phyloP scores from a whole-genome alignment of 2,329 filamentous ascomycete genomes.

The Nakataea oryzae region DNA sequence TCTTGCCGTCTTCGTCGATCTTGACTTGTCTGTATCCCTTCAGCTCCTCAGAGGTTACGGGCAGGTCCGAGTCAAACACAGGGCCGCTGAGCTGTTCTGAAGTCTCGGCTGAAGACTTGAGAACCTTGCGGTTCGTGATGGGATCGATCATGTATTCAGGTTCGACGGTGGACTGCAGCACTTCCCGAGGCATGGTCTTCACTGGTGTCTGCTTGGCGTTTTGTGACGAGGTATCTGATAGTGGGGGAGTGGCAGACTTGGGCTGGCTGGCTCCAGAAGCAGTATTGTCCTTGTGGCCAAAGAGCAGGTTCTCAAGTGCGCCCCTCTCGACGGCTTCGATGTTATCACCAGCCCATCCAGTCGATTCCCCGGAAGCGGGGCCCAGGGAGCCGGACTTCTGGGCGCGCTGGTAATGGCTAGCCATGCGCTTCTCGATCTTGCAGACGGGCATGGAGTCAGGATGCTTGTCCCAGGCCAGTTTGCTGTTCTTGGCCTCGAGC shows the following conservation, averaged over 20 bases:
- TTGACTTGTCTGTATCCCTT: slow-evolving; percentile 20
- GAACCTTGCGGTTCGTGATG: slow-evolving; percentile 45
- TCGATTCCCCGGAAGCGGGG: background rate
- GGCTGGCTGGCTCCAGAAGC: background rate
- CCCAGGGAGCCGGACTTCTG: slow-evolving; percentile 7
- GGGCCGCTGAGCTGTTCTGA: slow-evolving; percentile 2
- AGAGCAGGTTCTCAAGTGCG: slow-evolving; percentile 32
- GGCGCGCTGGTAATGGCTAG: slow-evolving; percentile 28
- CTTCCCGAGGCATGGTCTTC: slow-evolving; percentile 11
- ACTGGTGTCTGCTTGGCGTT: background rate
- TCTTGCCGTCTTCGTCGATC: slow-evolving; percentile 13
- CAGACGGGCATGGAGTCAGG: slow-evolving; percentile 3
- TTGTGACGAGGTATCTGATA: background rate
- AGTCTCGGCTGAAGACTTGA: slow-evolving; percentile 13
- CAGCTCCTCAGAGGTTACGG: slow-evolving; percentile 24
- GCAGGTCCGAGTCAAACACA: slow-evolving; percentile 9
- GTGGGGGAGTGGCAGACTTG: background rate
- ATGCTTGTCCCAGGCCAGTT: slow-evolving; percentile 33
- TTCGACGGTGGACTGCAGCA: slow-evolving; percentile 18
- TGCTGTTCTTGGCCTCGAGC: slow-evolving; percentile 31
- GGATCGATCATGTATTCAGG: slow-evolving; percentile 40
- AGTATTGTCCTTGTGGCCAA: slow-evolving; percentile 13
- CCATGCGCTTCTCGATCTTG: slow-evolving; percentile 23
- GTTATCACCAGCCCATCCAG: slow-evolving; percentile 22
- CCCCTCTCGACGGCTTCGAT: slow-evolving; percentile 34